Percentiles rank a stretch among this genome's conserved stretches.
phyloP scores from a whole-genome alignment of 2,329 filamentous ascomycete species.

The Epichloe typhina region DNA sequence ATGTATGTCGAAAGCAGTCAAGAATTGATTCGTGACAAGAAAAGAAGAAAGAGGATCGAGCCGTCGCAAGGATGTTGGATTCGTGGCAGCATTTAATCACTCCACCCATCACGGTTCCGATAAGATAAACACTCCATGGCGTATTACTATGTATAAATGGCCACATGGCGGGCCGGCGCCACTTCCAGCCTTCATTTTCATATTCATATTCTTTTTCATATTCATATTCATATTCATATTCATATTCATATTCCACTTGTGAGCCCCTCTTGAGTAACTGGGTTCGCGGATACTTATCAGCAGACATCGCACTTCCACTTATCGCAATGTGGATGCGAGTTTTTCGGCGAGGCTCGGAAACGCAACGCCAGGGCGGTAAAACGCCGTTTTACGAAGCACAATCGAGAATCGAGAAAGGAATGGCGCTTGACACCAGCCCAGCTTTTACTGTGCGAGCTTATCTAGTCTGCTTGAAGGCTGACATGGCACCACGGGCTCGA shows the following conservation, averaged over 20 bases:
- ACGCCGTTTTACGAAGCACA: slow-evolving; percentile 21
- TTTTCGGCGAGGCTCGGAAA: not conserved
- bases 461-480: not conserved
- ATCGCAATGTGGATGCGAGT: not conserved
- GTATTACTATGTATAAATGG: not conserved
- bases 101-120: not conserved
- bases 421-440: not conserved
- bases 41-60: not conserved
- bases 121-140: not conserved
- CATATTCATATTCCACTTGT: too few relatives aligned
- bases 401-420: slow-evolving; percentile 14
- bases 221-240: too few relatives aligned
- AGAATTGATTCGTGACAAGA: not conserved
- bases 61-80: not conserved
- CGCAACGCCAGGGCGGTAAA: slow-evolving; percentile 5
- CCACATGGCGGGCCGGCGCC: not conserved
- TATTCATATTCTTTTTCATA: not conserved
- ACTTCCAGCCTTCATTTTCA: not conserved
- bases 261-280: not conserved
- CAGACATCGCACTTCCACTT: not conserved
- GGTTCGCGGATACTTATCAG: not conserved
- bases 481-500: too few relatives aligned
- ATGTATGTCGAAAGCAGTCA: too few relatives aligned
- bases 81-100: not conserved
- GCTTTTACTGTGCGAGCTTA: not conserved